These are phyloP conservation scores for Gossypium herbaceum DNA, from an alignment of 345 rosid species.

Conservation along the genomic window DNA sequence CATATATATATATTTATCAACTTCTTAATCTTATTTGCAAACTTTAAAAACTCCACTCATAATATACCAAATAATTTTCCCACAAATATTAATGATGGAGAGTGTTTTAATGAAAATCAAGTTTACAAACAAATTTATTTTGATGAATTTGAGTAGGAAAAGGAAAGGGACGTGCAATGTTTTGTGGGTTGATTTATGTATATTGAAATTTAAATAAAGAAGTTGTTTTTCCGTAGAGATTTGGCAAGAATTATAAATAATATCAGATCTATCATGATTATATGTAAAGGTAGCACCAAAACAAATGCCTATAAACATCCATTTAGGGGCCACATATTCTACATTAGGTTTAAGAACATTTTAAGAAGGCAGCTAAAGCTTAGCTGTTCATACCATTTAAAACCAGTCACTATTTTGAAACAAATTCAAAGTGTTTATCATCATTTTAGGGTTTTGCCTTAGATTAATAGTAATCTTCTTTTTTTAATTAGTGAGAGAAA, in stretches of 20 bases:
- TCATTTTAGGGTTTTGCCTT: constrained; percentile 34
- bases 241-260: constrained; percentile 22
- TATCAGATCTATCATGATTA: constrained; percentile 24
- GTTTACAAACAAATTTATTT: background rate
- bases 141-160: background rate
- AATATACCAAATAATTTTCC: no score
- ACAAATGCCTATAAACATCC: constrained; percentile 18
- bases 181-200: no score
- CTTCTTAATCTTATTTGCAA: no score
- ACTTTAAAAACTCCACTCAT: no score
- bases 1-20: no score
- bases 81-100: no score
- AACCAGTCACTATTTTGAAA: constrained; percentile 33
- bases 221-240: constrained; percentile 12
- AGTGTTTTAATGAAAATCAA: no score
- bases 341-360: constrained; percentile 8
- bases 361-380: constrained; percentile 17
- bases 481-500: no score
- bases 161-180: background rate
- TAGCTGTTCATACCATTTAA: constrained; percentile 45
- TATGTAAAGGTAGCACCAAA: constrained; percentile 36
- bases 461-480: background rate
- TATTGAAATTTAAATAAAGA: background rate
- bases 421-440: constrained; percentile 28
- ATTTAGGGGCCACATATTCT: constrained; percentile 21